Base-by-base conservation (phyloP, 176 grass and related monocot genomes). In the Puccinellia tenuiflora region DNA sequence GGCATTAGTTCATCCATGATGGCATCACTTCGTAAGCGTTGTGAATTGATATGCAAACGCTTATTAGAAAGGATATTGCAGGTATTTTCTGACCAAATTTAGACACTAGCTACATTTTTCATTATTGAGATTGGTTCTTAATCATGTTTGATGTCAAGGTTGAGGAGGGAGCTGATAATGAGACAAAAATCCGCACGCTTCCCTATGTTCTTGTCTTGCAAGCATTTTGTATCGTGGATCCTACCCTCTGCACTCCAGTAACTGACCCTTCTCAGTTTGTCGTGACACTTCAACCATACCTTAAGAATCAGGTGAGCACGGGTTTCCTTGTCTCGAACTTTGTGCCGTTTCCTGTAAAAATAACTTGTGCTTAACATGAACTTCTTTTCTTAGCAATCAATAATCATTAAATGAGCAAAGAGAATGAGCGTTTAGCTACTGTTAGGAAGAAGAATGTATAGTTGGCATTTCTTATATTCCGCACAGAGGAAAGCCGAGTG, bases 1-100 rank as follows among this genome's bases (percentile, higher is more conserved):
- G 93, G 96, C 26, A 70, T 99, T 75, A 96, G 88, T 74, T 81
- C 82, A 43, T 77, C 80, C 57, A 61, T 84, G 83, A 17, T 96
- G 72, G 31, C 91, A 85, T 99, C 93, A 55, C 86, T 94, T 61
- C 91, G 91, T 34, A 96, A 90, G 71, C 87, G 96, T 61, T 96
- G 87, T 90, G 93, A 99, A 82, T 83, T 96, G 37, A 96, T 96
- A 81, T 99, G 96, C 77, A 96, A 85, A 61, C 91, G 91, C 43
- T 85, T 99, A 29, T 86, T 99, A 76, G 96, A 99, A 93, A 91
- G 96, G 91, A 96, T 99, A 85, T 90, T 99, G 74, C 96, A 99
- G 96, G 96, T 98, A 90, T 26, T 70, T 33, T 72, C 61, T 87
- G 77, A 86, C 43, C 50, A 29, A 9, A 51, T 20, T 78, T 29